Evolutionary conservation across 1,284 basidiomycete genomes (phyloP).

Genomic region (Meripilus lineatus): DNA sequence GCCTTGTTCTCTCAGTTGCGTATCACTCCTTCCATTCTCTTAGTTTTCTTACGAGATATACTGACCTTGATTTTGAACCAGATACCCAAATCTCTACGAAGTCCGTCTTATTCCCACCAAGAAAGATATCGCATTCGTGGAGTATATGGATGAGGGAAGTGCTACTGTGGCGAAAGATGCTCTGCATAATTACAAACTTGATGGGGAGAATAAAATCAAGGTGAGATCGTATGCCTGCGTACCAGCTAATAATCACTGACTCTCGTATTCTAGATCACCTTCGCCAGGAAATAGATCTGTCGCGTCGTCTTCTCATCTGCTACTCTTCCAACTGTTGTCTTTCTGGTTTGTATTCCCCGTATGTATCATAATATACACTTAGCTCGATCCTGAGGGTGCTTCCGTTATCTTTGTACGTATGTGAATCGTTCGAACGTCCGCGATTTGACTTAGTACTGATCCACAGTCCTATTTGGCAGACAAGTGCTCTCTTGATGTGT

Average conservation of each 20-base stretch:
- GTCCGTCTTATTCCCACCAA: constrained; percentile 96
- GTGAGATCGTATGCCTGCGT: constrained; percentile 31
- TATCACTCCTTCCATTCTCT: constrained; percentile 16
- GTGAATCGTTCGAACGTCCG: too few relatives aligned
- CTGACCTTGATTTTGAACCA: constrained; percentile 27
- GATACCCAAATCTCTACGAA: constrained; percentile 90
- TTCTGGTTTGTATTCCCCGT: too few relatives aligned
- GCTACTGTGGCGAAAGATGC: constrained; percentile 91
- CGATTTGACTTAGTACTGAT: too few relatives aligned
- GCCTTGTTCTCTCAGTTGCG: constrained; percentile 84
- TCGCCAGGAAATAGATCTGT: constrained; percentile 46
- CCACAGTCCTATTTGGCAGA: too few relatives aligned
- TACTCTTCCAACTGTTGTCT: too few relatives aligned
- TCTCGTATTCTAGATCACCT: constrained; percentile 42
- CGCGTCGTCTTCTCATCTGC: constrained; percentile 6
- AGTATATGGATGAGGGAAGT: constrained; percentile 86
- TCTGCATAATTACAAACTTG: constrained; percentile 93
- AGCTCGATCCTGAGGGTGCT: too few relatives aligned
- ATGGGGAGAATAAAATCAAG: constrained; percentile 96
- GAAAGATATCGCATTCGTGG: constrained; percentile 95
- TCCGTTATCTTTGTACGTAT: too few relatives aligned
- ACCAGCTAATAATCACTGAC: not conserved
- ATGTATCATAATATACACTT: too few relatives aligned
- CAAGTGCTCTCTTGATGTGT: too few relatives aligned
- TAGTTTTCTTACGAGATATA: not conserved